phyloP scores from a whole-genome alignment of 2,329 filamentous ascomycete species.

The Monosporascus ibericus region DNA sequence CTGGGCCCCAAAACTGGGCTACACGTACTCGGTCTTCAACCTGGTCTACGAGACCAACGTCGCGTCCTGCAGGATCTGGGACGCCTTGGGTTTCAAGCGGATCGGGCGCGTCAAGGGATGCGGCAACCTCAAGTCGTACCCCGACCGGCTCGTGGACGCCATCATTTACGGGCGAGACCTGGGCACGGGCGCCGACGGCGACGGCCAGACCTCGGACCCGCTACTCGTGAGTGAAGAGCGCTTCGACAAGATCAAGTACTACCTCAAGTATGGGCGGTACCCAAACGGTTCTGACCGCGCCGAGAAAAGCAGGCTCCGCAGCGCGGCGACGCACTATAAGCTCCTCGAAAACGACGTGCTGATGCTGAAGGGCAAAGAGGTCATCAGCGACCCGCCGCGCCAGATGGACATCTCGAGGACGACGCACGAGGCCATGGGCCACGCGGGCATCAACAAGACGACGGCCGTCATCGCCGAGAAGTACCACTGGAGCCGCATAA shows the following conservation, averaged over 20 bases:
- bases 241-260: conserved; percentile 98
- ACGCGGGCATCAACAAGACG: conserved; percentile 97
- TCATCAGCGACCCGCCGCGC: conserved; percentile 80
- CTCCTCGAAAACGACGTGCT: conserved; percentile 71
- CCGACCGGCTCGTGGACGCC: conserved; percentile 64
- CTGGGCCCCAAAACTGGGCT: conserved; percentile 75
- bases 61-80: conserved; percentile 85
- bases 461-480: conserved; percentile 89
- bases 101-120: conserved; percentile 76
- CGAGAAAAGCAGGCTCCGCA: conserved; percentile 90
- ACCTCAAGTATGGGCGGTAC: conserved; percentile 90
- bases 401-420: conserved; percentile 85
- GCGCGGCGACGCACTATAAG: conserved; percentile 92
- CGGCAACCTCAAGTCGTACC: conserved; percentile 63
- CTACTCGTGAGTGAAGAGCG: conserved; percentile 89
- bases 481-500: conserved; percentile 97
- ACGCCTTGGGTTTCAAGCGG: conserved; percentile 84
- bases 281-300: conserved; percentile 88
- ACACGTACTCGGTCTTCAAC: conserved; percentile 91
- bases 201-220: conserved; percentile 44
- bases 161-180: conserved; percentile 71
- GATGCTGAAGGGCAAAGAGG: conserved; percentile 97
- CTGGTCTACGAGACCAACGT: conserved; percentile 92
- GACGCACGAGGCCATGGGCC: conserved; percentile 63
- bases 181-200: conserved; percentile 32